Conservation (phyloP, 148 eudicot species). For the Dianthus caryophyllus region DNA sequence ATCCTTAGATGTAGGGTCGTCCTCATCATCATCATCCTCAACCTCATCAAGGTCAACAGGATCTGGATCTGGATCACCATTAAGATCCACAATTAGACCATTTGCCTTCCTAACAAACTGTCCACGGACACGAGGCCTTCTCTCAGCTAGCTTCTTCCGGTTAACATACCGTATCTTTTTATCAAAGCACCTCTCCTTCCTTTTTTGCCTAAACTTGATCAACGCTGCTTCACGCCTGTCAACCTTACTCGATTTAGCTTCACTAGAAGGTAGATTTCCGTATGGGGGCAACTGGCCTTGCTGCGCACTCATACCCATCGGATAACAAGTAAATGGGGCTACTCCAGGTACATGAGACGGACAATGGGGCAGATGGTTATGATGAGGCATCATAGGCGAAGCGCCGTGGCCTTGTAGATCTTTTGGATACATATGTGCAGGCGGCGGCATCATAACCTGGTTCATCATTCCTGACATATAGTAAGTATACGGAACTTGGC, state of each 20-base stretch:
- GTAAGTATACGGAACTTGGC: constrained; percentile 57
- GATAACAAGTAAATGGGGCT: constrained; percentile 67
- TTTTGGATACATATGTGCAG: constrained; percentile 44
- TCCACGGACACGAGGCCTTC: constrained; percentile 91
- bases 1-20: constrained; percentile 38
- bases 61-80: constrained; percentile 69
- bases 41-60: constrained; percentile 53
- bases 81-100: constrained; percentile 79
- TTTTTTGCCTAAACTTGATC: constrained; percentile 88
- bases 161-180: constrained; percentile 84
- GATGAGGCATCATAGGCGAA: constrained; percentile 46
- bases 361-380: constrained; percentile 55
- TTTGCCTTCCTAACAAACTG: constrained; percentile 94
- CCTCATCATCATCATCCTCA: constrained; percentile 51
- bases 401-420: constrained; percentile 39
- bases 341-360: constrained; percentile 31
- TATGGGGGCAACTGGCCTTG: constrained; percentile 71
- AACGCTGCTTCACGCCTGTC: constrained; percentile 90
- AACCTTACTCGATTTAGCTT: constrained; percentile 46
- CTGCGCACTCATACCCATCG: constrained; percentile 46
- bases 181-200: constrained; percentile 91
- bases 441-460: constrained; percentile 59
- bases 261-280: constrained; percentile 43
- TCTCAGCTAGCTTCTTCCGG: constrained; percentile 76
- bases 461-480: constrained; percentile 68